A percentile compares a stretch with the other conserved stretches of the same genome.
Conservation (phyloP, 805 yeast species). For the Candida insectorum region DNA sequence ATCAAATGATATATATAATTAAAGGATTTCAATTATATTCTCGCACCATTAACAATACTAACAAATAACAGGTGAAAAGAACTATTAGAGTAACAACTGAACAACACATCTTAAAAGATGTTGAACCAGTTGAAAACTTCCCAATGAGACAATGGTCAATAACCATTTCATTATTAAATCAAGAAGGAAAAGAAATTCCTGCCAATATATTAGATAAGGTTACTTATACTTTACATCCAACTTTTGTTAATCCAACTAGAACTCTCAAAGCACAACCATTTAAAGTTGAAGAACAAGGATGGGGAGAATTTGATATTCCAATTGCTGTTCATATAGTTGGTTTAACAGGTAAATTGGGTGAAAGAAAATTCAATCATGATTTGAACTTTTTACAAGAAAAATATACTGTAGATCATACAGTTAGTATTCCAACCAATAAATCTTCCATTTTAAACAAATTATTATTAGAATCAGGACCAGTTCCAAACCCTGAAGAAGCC, state of each 20-base stretch:
- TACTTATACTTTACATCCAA: constrained; percentile 91
- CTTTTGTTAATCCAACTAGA: constrained; percentile 86
- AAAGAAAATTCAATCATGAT: constrained; percentile 82
- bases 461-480: constrained; percentile 77
- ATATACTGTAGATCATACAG: constrained; percentile 73
- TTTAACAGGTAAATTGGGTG: constrained; percentile 76
- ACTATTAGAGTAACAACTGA: constrained; percentile 83
- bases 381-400: constrained; percentile 77
- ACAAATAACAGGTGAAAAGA: constrained; percentile 59
- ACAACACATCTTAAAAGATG: constrained; percentile 77
- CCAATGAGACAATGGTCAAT: constrained; percentile 96
- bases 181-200: constrained; percentile 77
- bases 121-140: constrained; percentile 82
- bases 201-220: constrained; percentile 89
- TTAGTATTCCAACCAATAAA: constrained; percentile 73
- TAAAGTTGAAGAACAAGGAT: constrained; percentile 86
- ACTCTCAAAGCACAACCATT: constrained; percentile 81
- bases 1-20: too few relatives aligned
- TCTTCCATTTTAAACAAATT: constrained; percentile 64
- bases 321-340: constrained; percentile 67
- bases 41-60: constrained; percentile 14
- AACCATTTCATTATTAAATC: constrained; percentile 69
- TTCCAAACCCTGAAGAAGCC: constrained; percentile 42
- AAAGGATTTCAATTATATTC: too few relatives aligned
- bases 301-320: constrained; percentile 96